Conservation (phyloP, 2,329 filamentous ascomycete genomes). For the Diaporthe sp. region DNA sequence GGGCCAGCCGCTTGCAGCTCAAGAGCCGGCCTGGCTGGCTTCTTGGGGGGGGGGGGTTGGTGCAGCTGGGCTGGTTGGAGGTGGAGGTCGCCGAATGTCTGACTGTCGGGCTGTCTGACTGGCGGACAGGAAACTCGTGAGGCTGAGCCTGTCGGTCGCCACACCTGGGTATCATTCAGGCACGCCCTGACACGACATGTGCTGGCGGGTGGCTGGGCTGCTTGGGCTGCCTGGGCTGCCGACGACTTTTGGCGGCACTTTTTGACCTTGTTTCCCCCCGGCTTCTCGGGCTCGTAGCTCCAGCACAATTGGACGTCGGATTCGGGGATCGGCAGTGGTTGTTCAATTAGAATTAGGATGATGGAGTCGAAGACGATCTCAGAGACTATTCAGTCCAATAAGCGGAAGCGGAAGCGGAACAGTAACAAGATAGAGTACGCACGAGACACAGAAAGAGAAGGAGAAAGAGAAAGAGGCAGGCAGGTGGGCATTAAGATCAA, state of each 20-base stretch:
- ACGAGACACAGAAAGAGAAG: neutral
- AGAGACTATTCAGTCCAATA: neutral
- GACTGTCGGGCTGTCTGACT: constrained; percentile 15
- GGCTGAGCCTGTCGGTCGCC: constrained; percentile 33
- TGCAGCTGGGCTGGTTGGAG: constrained; percentile 9
- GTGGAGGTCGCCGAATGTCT: constrained; percentile 12
- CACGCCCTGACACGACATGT: constrained; percentile 1
- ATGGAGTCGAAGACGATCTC: constrained; percentile 7
- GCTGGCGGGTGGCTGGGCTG: constrained; percentile 12
- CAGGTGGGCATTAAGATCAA: neutral
- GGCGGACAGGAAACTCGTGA: constrained; percentile 21
- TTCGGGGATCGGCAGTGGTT: constrained; percentile 12
- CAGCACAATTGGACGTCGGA: constrained; percentile 2
- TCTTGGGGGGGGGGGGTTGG: neutral
- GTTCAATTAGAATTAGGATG: constrained; percentile 26
- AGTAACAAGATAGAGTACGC: neutral
- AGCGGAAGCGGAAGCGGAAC: neutral
- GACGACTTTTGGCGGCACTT: constrained; percentile 2
- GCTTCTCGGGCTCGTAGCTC: neutral
- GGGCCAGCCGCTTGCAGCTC: constrained; percentile 23
- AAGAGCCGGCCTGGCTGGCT: constrained; percentile 19
- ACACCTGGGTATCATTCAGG: constrained; percentile 31
- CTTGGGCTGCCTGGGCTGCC: constrained; percentile 4
- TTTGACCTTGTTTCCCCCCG: neutral
- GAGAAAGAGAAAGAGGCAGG: neutral